Base-by-base conservation (phyloP, 805 yeast species). In the Kuraishia piskuri region DNA sequence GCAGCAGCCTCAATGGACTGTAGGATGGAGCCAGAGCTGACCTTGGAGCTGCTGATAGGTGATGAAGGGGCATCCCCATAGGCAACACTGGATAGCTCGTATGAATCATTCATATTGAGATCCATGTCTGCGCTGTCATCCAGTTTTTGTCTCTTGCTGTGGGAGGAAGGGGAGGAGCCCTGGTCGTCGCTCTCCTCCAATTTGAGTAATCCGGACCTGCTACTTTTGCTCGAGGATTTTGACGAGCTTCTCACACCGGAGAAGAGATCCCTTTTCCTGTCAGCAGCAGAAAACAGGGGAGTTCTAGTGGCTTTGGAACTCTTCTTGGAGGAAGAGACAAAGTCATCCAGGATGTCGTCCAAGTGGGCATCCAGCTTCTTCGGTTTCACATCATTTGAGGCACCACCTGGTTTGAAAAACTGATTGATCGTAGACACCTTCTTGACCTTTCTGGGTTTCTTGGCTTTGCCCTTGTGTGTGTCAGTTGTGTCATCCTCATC, bases 261-360 rank as follows among this genome's bases (percentile, higher is more conserved):
- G 21, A 49, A 49, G 5, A 25, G 46, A 19, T 49, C 51, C 48
- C 31, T 50, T 22, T 46, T 37, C 17, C 23, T 31, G 40, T 31
- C 40, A 31, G 40, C 40, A 31, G n/a, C 17, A n/a, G 40, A 31
- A 31, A 31, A 31, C 17, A 31, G 40, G 4, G 40, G 40, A 12
- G 40, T 31, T n/a, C 40, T 31, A 10, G 40, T 12, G 17, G 48
- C 19, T 46, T 14, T 56, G 49, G 52, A 31, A 46, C 45, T 52
- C 56, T 22, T 36, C 54, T 22, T 52, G 25, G 52, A 36, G 10
- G 64, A 56, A 6, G 59, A 53, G 19, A 71, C 73, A 49, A 80
- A 78, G 53, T 81, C 90, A 55, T 78, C 80, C 50, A 87, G 71
- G 53, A 87, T 82, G 61, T 86, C 91, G 63, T 86, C 91, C 56